These are phyloP conservation scores for Metschnikowia rubicola DNA, from an alignment of 805 yeast species.

Conservation along the genomic window DNA sequence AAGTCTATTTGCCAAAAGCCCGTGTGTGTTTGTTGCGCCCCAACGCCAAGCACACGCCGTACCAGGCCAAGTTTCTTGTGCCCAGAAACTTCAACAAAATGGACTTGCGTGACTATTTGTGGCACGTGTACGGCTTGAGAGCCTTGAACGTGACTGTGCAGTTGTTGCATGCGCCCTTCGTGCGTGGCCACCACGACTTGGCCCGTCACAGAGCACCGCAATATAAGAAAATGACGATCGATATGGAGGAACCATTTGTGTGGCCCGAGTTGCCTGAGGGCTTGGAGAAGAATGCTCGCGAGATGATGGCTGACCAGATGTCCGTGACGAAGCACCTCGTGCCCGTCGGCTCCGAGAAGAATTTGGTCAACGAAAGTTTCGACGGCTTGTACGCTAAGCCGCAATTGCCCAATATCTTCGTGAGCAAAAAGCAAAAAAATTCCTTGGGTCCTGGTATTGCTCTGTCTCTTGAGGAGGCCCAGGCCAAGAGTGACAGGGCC, in stretches of 20 bases:
- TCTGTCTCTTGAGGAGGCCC: constrained; percentile 21
- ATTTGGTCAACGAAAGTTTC: constrained; percentile 67
- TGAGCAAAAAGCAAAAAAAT: constrained; percentile 26
- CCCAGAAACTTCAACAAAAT: constrained; percentile 91
- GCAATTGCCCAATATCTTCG: constrained; percentile 38
- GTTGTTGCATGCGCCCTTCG: constrained; percentile 67
- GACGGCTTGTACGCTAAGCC: constrained; percentile 62
- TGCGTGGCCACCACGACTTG: constrained; percentile 48
- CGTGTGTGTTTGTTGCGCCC: constrained; percentile 79
- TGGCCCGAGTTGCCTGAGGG: constrained; percentile 72
- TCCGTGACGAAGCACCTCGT: constrained; percentile 50
- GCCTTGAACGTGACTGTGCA: constrained; percentile 88
- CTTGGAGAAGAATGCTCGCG: constrained; percentile 27
- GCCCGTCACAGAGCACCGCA: constrained; percentile 78
- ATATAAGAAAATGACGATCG: constrained; percentile 93
- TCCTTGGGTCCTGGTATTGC: constrained; percentile 21
- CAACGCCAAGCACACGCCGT: constrained; percentile 95
- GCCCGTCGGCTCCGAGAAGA: constrained; percentile 61
- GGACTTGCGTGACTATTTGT: constrained; percentile 91
- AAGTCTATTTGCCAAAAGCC: constrained; percentile 82
- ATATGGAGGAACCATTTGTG: constrained; percentile 90
- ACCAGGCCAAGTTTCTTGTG: constrained; percentile 93
- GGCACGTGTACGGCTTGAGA: constrained; percentile 83
- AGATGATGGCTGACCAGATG: constrained; percentile 46
- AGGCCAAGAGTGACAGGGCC: constrained; percentile 26